A percentile compares a stretch with the other conserved stretches of the same genome.
Evolutionary conservation across 139 green algal species (phyloP).

Genomic region (Chlamydomonas sp.): DNA sequence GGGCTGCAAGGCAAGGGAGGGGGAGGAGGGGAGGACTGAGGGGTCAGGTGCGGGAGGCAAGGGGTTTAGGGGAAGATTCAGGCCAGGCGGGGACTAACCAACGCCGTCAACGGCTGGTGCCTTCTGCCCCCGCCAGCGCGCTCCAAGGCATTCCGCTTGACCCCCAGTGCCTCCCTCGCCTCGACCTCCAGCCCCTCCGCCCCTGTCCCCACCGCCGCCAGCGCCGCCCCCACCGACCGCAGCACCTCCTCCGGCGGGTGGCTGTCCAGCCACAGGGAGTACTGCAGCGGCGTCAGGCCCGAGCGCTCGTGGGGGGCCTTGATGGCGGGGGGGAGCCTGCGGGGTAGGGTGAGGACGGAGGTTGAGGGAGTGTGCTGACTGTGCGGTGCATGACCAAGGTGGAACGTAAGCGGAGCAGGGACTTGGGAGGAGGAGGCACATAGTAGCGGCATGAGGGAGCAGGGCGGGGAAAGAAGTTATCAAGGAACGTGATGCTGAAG

Average conservation of each 20-base stretch:
- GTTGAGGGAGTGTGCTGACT: slow-evolving; percentile 41
- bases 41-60: too few relatives aligned
- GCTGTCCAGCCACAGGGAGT: slow-evolving; percentile 94
- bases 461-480: background rate
- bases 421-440: background rate
- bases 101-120: too few relatives aligned
- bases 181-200: background rate
- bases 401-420: background rate
- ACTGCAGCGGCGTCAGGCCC: slow-evolving; percentile 81
- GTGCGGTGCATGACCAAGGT: background rate
- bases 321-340: slow-evolving; percentile 73
- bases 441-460: background rate
- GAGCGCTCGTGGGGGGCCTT: slow-evolving; percentile 79
- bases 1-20: too few relatives aligned
- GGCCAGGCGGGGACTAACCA: too few relatives aligned
- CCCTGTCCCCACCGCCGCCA: background rate
- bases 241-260: slow-evolving; percentile 58
- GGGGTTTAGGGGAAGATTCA: too few relatives aligned
- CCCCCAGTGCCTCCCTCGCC: slow-evolving; percentile 8
- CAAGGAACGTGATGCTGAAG: too few relatives aligned
- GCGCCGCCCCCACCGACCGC: slow-evolving; percentile 8
- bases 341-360: slow-evolving; percentile 77
- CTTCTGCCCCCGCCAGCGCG: too few relatives aligned
- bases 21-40: too few relatives aligned
- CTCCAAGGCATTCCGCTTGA: background rate